Evolutionary conservation across 2,329 filamentous ascomycete genomes (phyloP).

Genomic region (Talaromyces albobiverticillius): DNA sequence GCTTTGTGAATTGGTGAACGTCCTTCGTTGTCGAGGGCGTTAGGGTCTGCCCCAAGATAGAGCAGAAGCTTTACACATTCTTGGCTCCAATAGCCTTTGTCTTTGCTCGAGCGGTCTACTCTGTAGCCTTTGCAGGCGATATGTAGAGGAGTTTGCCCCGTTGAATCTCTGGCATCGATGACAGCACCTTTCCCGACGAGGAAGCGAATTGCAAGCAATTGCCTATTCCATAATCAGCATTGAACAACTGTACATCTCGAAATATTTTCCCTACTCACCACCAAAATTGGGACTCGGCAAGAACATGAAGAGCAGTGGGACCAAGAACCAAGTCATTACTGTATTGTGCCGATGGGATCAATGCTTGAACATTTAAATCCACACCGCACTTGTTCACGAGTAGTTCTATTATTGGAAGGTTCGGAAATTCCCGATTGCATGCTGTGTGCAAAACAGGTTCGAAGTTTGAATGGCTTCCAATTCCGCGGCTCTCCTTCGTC

Average conservation of each 20-base stretch:
- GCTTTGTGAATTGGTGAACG: not conserved
- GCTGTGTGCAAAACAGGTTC: not conserved
- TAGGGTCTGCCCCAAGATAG: not conserved
- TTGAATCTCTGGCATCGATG: not conserved
- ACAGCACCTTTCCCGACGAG: not conserved
- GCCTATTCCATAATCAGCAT: not conserved
- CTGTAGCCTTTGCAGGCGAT: not conserved
- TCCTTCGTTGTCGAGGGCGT: not conserved
- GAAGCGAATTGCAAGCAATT: not conserved
- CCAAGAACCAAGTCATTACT: not conserved
- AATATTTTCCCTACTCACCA: not conserved
- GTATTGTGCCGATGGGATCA: not conserved
- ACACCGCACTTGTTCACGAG: not conserved
- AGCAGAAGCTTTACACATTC: not conserved
- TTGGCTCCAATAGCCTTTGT: not conserved
- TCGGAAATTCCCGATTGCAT: not conserved
- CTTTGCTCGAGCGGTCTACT: not conserved
- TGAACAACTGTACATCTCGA: not conserved
- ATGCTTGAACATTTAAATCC: not conserved
- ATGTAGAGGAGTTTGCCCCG: not conserved
- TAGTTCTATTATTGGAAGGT: not conserved
- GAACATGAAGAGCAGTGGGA: not conserved
- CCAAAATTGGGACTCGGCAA: not conserved
- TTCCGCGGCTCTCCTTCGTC: not conserved
- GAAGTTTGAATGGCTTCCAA: not conserved